A percentile compares a stretch with the other conserved stretches of the same genome.
Evolutionary conservation across 192 early-diverging fungal genomes (phyloP).

Genomic region (Entophlyctis luteolus): DNA sequence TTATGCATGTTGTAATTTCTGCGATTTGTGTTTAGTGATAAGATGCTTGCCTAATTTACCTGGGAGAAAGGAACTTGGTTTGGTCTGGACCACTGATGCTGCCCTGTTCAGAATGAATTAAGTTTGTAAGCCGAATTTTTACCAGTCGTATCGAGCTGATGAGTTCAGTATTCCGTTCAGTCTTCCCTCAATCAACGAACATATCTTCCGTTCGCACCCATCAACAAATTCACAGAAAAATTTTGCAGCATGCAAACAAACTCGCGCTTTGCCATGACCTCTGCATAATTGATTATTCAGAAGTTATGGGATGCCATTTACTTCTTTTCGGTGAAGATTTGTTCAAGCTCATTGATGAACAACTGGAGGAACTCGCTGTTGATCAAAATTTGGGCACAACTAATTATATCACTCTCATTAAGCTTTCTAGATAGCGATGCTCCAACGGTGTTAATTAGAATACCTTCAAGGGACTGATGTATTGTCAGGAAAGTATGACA

Average conservation of each 20-base stretch:
- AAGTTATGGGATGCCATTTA: conserved; percentile 3
- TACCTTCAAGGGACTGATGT: conserved; percentile 54
- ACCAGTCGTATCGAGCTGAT: conserved; percentile 83
- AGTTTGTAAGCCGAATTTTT: not conserved
- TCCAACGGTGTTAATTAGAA: conserved; percentile 68
- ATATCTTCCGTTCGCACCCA: conserved; percentile 76
- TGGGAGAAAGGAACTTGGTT: conserved; percentile 69
- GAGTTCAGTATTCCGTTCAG: conserved; percentile 73
- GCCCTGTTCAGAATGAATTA: conserved; percentile 44
- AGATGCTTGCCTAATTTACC: conserved; percentile 37
- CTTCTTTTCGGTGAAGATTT: conserved; percentile 65
- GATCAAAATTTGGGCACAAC: conserved; percentile 80
- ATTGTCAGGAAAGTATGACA: not conserved
- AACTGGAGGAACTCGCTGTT: conserved; percentile 74
- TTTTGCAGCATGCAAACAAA: conserved; percentile 61
- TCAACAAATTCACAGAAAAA: conserved; percentile 65
- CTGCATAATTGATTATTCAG: not conserved
- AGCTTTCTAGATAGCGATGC: conserved; percentile 64
- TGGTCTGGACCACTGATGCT: conserved; percentile 39
- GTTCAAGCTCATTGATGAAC: conserved; percentile 71
- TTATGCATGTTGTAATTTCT: conserved; percentile 71
- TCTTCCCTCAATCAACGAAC: conserved; percentile 73
- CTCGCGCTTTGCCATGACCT: conserved; percentile 39
- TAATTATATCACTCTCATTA: conserved; percentile 64
- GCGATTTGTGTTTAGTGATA: not conserved